phyloP scores from a whole-genome alignment of 257 asterid species.

The Rehmannia glutinosa region DNA sequence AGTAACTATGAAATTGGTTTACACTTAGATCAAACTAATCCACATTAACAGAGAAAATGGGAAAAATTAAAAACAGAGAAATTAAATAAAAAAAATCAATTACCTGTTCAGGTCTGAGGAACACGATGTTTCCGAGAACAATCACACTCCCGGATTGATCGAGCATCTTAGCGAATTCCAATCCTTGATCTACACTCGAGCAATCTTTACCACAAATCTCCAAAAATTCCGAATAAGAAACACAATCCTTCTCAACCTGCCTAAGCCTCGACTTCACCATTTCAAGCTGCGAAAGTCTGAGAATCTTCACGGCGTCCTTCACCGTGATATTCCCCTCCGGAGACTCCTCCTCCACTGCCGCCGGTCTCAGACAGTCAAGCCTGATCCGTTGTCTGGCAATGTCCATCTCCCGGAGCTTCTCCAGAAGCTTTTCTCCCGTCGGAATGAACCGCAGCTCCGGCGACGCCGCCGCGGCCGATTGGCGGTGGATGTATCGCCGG shows the following conservation, averaged over 20 bases:
- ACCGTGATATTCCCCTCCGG: constrained; percentile 40
- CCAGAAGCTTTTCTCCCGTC: constrained; percentile 50
- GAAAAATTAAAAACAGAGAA: neutral
- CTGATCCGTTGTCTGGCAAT: constrained; percentile 48
- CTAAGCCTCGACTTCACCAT: constrained; percentile 54
- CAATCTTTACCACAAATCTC: constrained; percentile 50
- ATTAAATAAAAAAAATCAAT: constrained; percentile 2
- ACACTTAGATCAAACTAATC: neutral
- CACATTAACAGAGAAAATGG: neutral
- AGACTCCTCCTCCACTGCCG: constrained; percentile 24
- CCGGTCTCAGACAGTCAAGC: constrained; percentile 57
- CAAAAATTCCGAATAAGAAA: constrained; percentile 44
- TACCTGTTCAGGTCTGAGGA: constrained; percentile 80
- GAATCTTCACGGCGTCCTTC: constrained; percentile 61
- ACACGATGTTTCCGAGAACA: constrained; percentile 68
- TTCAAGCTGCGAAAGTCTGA: constrained; percentile 65
- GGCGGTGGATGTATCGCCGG: constrained; percentile 61
- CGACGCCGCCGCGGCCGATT: constrained; percentile 19
- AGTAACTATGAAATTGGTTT: neutral
- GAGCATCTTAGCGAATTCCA: constrained; percentile 57
- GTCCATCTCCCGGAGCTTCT: constrained; percentile 70
- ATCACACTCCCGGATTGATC: constrained; percentile 77
- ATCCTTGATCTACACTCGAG: constrained; percentile 41
- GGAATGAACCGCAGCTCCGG: constrained; percentile 46
- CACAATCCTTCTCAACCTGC: constrained; percentile 32